Percentiles rank a stretch among this genome's conserved stretches.
Evolutionary conservation across 176 grass and related monocot species (phyloP).

Genomic region (Raddia distichophylla): DNA sequence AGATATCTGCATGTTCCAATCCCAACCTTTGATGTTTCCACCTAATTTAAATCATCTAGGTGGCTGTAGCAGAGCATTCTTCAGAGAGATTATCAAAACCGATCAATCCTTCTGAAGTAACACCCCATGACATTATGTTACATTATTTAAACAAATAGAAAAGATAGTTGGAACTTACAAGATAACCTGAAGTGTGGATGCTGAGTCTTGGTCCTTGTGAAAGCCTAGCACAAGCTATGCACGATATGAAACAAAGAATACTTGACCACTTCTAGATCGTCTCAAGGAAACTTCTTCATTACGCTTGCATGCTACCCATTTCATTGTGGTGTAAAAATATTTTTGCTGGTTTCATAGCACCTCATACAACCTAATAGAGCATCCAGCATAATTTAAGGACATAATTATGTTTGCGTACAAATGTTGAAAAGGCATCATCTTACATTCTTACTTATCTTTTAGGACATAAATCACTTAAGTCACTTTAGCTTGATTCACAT

Average conservation of each 20-base stretch:
- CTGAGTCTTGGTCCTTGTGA: neutral
- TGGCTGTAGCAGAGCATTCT: neutral
- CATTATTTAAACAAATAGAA: neutral
- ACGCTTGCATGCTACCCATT: neutral
- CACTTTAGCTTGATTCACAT: neutral
- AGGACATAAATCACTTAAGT: neutral
- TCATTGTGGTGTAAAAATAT: neutral
- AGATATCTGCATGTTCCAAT: slow-evolving; percentile 15
- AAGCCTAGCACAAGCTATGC: neutral
- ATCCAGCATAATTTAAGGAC: too few relatives aligned
- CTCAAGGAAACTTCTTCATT: neutral
- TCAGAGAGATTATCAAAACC: neutral
- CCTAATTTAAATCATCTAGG: slow-evolving; percentile 3
- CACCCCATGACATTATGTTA: neutral
- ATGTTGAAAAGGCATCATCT: neutral
- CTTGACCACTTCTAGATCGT: neutral
- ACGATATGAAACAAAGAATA: neutral
- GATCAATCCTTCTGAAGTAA: slow-evolving; percentile 18
- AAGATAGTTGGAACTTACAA: neutral
- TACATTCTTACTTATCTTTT: neutral
- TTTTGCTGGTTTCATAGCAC: neutral
- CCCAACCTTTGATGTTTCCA: neutral
- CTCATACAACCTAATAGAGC: neutral
- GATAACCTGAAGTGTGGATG: neutral
- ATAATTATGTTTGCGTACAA: too few relatives aligned